Evolutionary conservation across 148 eudicot species (phyloP).

Genomic region (Fallopia convolvulus): DNA sequence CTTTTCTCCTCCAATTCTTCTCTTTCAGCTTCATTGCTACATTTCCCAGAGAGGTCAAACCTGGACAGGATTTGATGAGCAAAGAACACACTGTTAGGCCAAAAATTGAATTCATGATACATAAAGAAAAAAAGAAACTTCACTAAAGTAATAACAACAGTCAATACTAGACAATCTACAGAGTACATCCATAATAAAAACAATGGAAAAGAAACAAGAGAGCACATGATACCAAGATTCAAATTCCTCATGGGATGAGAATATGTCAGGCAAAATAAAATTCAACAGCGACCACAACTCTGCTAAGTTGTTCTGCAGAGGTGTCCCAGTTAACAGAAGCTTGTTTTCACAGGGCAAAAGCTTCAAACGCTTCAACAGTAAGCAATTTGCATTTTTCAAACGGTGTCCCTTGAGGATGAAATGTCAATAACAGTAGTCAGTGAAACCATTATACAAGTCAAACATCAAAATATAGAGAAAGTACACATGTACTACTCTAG

Average conservation of each 20-base stretch:
- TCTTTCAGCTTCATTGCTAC: constrained; percentile 48
- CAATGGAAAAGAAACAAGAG: not conserved
- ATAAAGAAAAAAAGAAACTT: not conserved
- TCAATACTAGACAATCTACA: not conserved
- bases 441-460: not conserved
- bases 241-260: constrained; percentile 86
- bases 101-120: not conserved
- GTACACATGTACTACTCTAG: not conserved
- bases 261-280: constrained; percentile 93
- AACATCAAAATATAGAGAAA: not conserved
- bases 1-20: constrained; percentile 82
- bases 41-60: constrained; percentile 86
- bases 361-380: constrained; percentile 63
- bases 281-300: constrained; percentile 97
- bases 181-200: not conserved
- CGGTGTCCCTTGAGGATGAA: constrained; percentile 67
- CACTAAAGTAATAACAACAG: not conserved
- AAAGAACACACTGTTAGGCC: not conserved
- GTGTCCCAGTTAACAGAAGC: constrained; percentile 94
- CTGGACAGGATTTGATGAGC: constrained; percentile 21
- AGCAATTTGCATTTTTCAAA: constrained; percentile 85
- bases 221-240: constrained; percentile 61
- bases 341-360: constrained; percentile 65
- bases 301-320: constrained; percentile 95
- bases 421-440: not conserved